A percentile compares a stretch with the other conserved stretches of the same genome.
Evolutionary conservation across 345 rosid species (phyloP).

Genomic region (Sapria himalayana): DNA sequence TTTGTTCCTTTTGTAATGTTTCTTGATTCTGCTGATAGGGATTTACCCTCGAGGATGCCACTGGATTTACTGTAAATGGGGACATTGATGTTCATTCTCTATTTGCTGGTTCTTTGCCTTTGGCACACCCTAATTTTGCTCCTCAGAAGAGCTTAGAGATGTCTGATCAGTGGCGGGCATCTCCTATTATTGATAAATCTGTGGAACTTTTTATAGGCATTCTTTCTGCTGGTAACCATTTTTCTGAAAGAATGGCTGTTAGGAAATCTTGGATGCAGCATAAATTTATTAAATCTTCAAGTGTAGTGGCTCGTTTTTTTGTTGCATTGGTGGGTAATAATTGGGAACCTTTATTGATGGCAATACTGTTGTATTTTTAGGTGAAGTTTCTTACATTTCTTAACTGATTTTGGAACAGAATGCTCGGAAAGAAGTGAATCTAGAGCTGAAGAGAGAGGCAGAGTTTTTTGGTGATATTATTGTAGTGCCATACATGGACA

Average conservation of each 20-base stretch:
- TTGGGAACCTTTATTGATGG: too few relatives aligned
- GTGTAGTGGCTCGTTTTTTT: conserved; percentile 82
- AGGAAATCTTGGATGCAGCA: conserved; percentile 97
- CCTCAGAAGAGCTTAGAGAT: conserved; percentile 68
- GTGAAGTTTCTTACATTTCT: conserved; percentile 1
- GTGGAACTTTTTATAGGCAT: conserved; percentile 69
- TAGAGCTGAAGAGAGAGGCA: conserved; percentile 81
- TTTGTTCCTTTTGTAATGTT: conserved; percentile 10
- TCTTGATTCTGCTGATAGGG: conserved; percentile 30
- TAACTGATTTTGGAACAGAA: conserved; percentile 25
- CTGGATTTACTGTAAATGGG: conserved; percentile 57
- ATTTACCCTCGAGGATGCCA: conserved; percentile 88
- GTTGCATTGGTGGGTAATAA: conserved; percentile 57
- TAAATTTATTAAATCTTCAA: conserved; percentile 50
- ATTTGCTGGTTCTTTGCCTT: conserved; percentile 73
- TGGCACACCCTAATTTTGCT: conserved; percentile 66
- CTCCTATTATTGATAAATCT: conserved; percentile 31
- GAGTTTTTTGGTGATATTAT: conserved; percentile 81
- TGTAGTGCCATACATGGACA: conserved; percentile 82
- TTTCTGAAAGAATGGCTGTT: conserved; percentile 86
- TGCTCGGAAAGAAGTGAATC: conserved; percentile 76
- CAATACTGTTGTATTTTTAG: conserved; percentile 4
- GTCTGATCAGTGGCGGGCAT: conserved; percentile 66
- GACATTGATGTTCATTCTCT: conserved; percentile 64
- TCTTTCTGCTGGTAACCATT: conserved; percentile 92